These are phyloP conservation scores for Ordospora pajunii DNA, from an alignment of 371 early-diverging fungal species.

Conservation along the genomic window DNA sequence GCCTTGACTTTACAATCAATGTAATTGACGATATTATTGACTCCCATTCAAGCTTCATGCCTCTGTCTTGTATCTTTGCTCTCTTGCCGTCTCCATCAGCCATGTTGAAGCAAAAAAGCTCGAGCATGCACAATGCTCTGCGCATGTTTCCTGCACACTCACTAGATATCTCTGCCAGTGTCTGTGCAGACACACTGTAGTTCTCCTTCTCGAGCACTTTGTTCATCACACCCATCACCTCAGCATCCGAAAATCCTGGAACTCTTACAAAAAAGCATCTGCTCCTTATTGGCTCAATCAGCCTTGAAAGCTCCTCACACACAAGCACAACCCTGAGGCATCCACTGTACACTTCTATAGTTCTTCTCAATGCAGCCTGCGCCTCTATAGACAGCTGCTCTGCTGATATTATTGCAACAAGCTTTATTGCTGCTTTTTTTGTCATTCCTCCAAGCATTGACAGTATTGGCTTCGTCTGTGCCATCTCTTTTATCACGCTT, in stretches of 20 bases:
- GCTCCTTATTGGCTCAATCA: constrained; percentile 85
- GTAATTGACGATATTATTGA: constrained; percentile 67
- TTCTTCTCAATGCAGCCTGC: constrained; percentile 89
- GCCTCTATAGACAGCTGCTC: constrained; percentile 81
- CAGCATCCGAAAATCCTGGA: constrained; percentile 67
- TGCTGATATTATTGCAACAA: constrained; percentile 88
- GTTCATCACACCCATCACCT: constrained; percentile 62
- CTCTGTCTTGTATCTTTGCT: constrained; percentile 41
- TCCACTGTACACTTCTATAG: constrained; percentile 92
- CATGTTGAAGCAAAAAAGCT: constrained; percentile 68
- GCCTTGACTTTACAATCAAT: constrained; percentile 66
- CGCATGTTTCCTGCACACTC: constrained; percentile 72
- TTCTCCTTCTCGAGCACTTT: constrained; percentile 41
- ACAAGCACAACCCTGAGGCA: constrained; percentile 85
- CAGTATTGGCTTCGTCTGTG: constrained; percentile 88
- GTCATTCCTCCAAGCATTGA: constrained; percentile 8
- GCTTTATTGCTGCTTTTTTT: constrained; percentile 57
- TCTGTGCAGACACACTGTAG: constrained; percentile 14
- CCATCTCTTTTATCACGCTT: constrained; percentile 87
- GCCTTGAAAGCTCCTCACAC: constrained; percentile 73
- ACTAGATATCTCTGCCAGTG: constrained; percentile 63
- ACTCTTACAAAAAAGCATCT: constrained; percentile 83
- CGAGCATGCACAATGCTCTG: constrained; percentile 75
- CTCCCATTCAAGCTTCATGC: constrained; percentile 75
- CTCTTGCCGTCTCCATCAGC: constrained; percentile 64